These are phyloP conservation scores for Alternaria gansuensis DNA, from an alignment of 2,329 filamentous ascomycete genomes.

Conservation along the genomic window DNA sequence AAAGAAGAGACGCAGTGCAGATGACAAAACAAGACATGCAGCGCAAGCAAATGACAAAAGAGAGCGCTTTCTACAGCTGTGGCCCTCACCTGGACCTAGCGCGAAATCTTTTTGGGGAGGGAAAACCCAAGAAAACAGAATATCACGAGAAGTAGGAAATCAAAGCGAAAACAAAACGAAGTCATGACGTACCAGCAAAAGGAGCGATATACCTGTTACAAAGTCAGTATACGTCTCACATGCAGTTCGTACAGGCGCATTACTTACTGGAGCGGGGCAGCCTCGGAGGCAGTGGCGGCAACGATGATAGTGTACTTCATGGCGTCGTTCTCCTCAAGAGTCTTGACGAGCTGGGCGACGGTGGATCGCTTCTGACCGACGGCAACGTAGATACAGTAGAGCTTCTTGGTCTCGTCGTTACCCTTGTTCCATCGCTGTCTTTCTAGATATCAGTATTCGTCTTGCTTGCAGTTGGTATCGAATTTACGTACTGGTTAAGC, in stretches of 20 bases:
- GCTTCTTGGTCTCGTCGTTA: conserved; percentile 94
- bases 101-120: no score
- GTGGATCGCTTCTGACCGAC: conserved; percentile 99
- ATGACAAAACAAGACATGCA: no score
- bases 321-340: conserved; percentile 98
- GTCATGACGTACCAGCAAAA: conserved; percentile 64
- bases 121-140: no score
- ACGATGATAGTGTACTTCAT: conserved; percentile 98
- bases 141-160: no score
- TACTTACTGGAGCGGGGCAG: conserved; percentile 87
- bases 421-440: conserved; percentile 78
- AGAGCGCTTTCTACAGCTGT: no score
- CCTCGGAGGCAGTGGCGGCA: conserved; percentile 96
- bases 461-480: not conserved
- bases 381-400: conserved; percentile 99
- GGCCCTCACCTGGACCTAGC: no score
- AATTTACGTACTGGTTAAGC: conserved; percentile 88
- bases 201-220: conserved; percentile 60
- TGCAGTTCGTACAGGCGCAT: conserved; percentile 64
- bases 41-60: no score
- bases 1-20: no score
- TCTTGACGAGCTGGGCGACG: conserved; percentile 99
- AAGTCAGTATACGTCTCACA: not conserved
- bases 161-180: no score
- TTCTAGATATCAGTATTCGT: not conserved